phyloP scores from a whole-genome alignment of 1,139 yeast species.

The Arxiozyma heterogenica region DNA sequence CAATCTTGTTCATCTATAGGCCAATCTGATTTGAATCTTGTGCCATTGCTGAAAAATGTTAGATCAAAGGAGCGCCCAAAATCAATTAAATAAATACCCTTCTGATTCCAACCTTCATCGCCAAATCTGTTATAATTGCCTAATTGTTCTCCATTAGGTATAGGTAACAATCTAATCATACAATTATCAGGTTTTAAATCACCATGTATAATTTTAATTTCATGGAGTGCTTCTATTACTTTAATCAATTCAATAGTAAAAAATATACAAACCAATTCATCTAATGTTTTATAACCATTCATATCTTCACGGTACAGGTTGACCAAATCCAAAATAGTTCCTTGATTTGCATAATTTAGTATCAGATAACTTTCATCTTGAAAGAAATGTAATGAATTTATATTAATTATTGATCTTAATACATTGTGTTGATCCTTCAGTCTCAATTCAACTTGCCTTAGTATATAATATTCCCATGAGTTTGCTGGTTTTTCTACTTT shows the following conservation, averaged over 20 bases:
- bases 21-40: constrained; percentile 55
- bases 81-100: constrained; percentile 64
- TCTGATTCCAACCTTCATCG: constrained; percentile 41
- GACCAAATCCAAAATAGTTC: constrained; percentile 68
- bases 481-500: constrained; percentile 66
- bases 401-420: constrained; percentile 40
- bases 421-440: constrained; percentile 22
- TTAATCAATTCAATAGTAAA: constrained; percentile 56
- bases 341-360: constrained; percentile 61
- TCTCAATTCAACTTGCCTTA: constrained; percentile 43
- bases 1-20: constrained; percentile 67
- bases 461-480: constrained; percentile 76
- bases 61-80: constrained; percentile 79
- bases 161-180: constrained; percentile 53
- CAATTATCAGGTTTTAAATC: constrained; percentile 83
- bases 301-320: constrained; percentile 33
- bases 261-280: constrained; percentile 57
- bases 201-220: constrained; percentile 66
- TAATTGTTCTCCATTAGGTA: constrained; percentile 33
- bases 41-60: constrained; percentile 43
- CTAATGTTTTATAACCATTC: constrained; percentile 32
- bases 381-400: constrained; percentile 47
- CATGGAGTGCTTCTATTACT: constrained; percentile 55
- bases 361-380: constrained; percentile 68
- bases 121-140: constrained; percentile 33